Conservation (phyloP, 257 asterid species). For the Asclepias syriaca region DNA sequence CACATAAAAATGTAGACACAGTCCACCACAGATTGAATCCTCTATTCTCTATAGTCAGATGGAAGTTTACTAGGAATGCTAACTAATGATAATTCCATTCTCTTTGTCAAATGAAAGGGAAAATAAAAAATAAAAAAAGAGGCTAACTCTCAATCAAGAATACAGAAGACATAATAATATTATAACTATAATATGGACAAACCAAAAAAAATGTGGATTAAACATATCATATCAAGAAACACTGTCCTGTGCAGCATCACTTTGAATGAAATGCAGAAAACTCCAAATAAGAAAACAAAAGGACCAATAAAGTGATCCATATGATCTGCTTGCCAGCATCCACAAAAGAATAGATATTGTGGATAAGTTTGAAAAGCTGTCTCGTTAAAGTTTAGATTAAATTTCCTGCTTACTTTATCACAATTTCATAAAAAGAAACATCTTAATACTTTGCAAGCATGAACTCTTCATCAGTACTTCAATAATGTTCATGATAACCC, state of each 20-base stretch:
- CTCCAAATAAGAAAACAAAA: conserved; percentile 8
- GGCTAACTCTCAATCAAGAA: neutral
- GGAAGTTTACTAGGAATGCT: neutral
- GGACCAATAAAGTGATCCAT: neutral
- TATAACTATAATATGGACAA: neutral
- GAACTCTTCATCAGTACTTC: neutral
- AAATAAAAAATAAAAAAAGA: neutral
- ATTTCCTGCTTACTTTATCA: neutral
- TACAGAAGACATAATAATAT: neutral
- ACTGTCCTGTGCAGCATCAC: neutral
- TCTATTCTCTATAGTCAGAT: neutral
- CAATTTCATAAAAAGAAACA: neutral
- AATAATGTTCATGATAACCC: neutral
- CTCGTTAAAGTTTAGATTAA: neutral
- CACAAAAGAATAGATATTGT: neutral
- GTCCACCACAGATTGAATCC: neutral
- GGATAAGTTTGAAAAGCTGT: neutral
- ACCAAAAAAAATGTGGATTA: neutral
- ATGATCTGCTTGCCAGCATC: neutral
- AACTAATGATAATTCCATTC: neutral
- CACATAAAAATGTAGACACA: neutral
- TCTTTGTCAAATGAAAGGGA: neutral
- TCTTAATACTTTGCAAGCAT: neutral
- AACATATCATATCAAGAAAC: conserved; percentile 4
- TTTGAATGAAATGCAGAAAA: neutral